Conservation (phyloP, 2,329 filamentous ascomycete species). For the Pestalotiopsis sp. region DNA sequence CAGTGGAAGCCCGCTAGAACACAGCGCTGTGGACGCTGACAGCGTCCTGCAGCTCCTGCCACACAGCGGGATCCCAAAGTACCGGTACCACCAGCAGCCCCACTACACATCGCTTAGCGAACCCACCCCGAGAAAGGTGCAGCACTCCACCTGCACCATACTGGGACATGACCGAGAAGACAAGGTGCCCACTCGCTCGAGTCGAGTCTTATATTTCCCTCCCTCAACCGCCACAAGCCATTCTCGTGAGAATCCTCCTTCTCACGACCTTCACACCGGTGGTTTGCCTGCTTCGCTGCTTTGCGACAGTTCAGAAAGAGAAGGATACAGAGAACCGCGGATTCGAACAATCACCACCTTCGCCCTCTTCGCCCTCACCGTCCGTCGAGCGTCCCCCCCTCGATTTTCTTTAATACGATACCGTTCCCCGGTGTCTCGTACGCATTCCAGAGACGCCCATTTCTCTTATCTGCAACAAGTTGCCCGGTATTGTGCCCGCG, state of each 20-base stretch:
- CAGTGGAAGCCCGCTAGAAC: not conserved
- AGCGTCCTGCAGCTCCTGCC: not conserved
- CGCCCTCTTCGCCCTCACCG: not conserved
- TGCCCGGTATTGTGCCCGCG: not conserved
- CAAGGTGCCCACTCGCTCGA: not conserved
- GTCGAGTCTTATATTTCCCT: conserved; percentile 13
- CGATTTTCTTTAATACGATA: not conserved
- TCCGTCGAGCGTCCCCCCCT: not conserved
- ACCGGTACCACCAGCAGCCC: not conserved
- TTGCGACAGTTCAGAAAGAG: conserved; percentile 1
- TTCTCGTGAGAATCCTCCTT: conserved; percentile 10
- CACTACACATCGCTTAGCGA: not conserved
- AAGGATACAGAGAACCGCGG: conserved; percentile 8
- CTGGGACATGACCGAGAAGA: conserved; percentile 11
- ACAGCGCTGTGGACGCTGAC: not conserved
- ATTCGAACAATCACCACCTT: conserved; percentile 1
- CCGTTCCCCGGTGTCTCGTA: conserved; percentile 2
- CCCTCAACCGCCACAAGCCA: conserved; percentile 11
- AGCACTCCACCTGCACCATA: conserved; percentile 1
- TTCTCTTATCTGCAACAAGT: conserved; percentile 1
- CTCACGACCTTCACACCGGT: conserved; percentile 5
- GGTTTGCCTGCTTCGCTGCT: not conserved
- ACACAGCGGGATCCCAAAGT: not conserved
- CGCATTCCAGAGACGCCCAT: conserved; percentile 3
- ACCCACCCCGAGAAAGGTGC: conserved; percentile 3